These are phyloP conservation scores for Candida insectorum DNA, from an alignment of 805 yeast species.

Conservation along the genomic window DNA sequence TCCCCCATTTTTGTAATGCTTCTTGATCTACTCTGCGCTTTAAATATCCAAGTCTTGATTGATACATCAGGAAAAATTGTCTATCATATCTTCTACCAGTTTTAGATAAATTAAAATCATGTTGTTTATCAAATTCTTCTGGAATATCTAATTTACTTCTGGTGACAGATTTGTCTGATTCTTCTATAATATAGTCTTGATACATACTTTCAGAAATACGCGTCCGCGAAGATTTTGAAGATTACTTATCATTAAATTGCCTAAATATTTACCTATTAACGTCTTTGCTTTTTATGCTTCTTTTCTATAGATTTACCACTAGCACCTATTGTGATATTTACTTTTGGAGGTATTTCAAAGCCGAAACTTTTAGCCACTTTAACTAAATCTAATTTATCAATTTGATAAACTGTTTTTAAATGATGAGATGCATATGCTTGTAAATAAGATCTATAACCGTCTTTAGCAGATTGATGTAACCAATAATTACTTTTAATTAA, in stretches of 20 bases:
- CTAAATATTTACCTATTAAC: constrained; percentile 15
- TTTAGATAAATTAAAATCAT: constrained; percentile 18
- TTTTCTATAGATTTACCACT: constrained; percentile 66
- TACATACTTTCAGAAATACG: constrained; percentile 4
- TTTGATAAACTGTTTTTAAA: constrained; percentile 92
- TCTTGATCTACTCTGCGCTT: constrained; percentile 29
- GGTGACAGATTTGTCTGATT: constrained; percentile 1
- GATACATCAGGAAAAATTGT: constrained; percentile 44
- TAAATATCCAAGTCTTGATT: constrained; percentile 31
- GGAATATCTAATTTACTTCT: constrained; percentile 1
- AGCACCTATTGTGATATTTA: constrained; percentile 92
- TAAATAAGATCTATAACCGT: constrained; percentile 92
- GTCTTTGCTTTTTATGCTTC: constrained; percentile 44
- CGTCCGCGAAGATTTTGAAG: not conserved
- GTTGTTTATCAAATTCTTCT: constrained; percentile 9
- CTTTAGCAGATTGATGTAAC: constrained; percentile 94
- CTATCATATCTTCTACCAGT: constrained; percentile 29
- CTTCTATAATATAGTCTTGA: constrained; percentile 8
- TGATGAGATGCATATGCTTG: constrained; percentile 98
- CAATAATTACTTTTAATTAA: constrained; percentile 88
- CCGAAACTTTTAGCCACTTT: constrained; percentile 97
- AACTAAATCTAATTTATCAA: constrained; percentile 88
- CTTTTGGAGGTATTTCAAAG: constrained; percentile 93
- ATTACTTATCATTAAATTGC: not conserved
- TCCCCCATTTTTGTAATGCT: constrained; percentile 52